Evolutionary conservation across 176 grass and related monocot species (phyloP).

Genomic region (Hordeum marinum): DNA sequence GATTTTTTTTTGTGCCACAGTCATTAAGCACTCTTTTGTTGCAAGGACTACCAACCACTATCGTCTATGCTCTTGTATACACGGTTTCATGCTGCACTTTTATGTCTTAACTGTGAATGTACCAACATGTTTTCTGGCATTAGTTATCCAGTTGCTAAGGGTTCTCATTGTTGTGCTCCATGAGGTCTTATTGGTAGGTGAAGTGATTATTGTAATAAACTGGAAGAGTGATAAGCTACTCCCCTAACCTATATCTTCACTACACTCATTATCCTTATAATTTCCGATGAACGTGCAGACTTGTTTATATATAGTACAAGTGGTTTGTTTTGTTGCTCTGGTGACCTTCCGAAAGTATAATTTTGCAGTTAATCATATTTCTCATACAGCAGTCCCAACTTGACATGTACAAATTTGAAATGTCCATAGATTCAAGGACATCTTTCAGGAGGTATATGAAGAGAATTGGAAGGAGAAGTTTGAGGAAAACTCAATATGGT

Average conservation of each 20-base stretch:
- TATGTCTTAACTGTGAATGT: conserved; percentile 2
- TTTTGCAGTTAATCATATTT: neutral
- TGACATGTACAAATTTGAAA: conserved; percentile 29
- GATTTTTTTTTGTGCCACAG: neutral
- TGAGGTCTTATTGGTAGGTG: neutral
- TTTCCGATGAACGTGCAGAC: neutral
- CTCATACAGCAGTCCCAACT: neutral
- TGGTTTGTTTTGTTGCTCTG: neutral
- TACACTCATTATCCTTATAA: neutral
- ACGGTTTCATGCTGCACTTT: conserved; percentile 5
- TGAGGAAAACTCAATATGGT: conserved; percentile 84
- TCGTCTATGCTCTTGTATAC: conserved; percentile 1
- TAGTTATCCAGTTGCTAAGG: neutral
- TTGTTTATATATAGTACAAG: neutral
- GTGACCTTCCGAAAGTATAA: neutral
- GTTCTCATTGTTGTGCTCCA: neutral
- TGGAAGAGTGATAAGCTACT: neutral
- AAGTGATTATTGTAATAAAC: conserved; percentile 6
- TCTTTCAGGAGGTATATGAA: conserved; percentile 95
- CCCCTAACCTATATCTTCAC: neutral
- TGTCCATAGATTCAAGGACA: conserved; percentile 83
- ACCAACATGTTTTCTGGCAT: neutral
- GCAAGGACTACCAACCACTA: neutral
- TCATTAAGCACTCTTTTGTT: conserved; percentile 16
- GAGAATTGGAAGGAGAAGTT: conserved; percentile 82